A percentile compares a stretch with the other conserved stretches of the same genome.
phyloP scores from a whole-genome alignment of 164 flowering plant genomes.

The Nymphaea thermarum region DNA sequence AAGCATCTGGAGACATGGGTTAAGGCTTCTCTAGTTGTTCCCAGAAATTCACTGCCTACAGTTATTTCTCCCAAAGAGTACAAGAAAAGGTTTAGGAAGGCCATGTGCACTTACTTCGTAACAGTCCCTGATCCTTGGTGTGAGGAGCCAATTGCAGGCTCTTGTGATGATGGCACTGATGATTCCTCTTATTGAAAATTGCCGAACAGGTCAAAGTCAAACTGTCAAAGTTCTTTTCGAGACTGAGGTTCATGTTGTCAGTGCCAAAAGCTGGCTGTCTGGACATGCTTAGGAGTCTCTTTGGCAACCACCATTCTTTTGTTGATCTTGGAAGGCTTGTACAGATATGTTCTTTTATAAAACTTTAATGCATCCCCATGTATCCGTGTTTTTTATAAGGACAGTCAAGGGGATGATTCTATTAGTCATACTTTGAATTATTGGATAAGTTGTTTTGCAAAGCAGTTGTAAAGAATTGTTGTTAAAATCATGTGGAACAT shows the following conservation, averaged over 20 bases:
- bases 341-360: background rate
- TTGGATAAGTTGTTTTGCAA: background rate
- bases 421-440: background rate
- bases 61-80: constrained; percentile 79
- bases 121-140: constrained; percentile 70
- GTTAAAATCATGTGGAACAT: background rate
- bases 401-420: background rate
- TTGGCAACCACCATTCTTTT: background rate
- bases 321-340: background rate
- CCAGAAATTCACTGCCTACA: constrained; percentile 68
- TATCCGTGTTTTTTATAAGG: background rate
- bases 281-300: background rate
- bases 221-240: background rate
- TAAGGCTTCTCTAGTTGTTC: constrained; percentile 73
- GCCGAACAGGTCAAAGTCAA: background rate
- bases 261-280: background rate
- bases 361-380: background rate
- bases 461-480: background rate
- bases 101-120: constrained; percentile 57
- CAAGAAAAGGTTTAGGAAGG: constrained; percentile 85
- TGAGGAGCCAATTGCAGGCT: constrained; percentile 22
- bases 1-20: constrained; percentile 90
- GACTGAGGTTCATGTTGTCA: background rate
- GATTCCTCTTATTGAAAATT: background rate
- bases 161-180: constrained; percentile 10